phyloP scores from a whole-genome alignment of 805 yeast species.

The Saturnispora halmiae region DNA sequence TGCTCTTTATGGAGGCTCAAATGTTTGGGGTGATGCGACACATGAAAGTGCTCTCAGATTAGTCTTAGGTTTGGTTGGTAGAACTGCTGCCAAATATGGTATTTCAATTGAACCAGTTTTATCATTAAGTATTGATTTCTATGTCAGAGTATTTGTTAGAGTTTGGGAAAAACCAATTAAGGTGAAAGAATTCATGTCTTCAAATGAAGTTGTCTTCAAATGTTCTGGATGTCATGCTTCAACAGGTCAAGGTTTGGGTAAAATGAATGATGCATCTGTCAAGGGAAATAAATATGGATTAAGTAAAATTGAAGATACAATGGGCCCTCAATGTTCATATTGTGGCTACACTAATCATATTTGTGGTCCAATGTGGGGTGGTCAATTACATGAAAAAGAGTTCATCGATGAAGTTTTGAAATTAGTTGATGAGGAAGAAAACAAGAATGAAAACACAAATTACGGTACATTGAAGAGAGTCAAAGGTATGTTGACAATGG shows the following conservation, averaged over 20 bases:
- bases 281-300: constrained; percentile 42
- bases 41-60: constrained; percentile 91
- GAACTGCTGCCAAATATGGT: constrained; percentile 84
- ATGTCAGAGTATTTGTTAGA: constrained; percentile 75
- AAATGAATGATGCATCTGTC: constrained; percentile 31
- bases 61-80: constrained; percentile 65
- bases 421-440: constrained; percentile 31
- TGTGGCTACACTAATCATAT: constrained; percentile 67
- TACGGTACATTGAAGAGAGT: constrained; percentile 81
- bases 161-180: constrained; percentile 70
- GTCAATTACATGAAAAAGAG: constrained; percentile 57
- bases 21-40: constrained; percentile 74
- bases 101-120: constrained; percentile 80
- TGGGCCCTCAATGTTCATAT: constrained; percentile 52
- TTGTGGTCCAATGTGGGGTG: constrained; percentile 97
- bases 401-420: constrained; percentile 59
- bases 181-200: constrained; percentile 71
- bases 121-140: constrained; percentile 83
- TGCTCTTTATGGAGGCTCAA: constrained; percentile 89
- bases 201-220: constrained; percentile 67
- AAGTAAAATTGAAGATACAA: constrained; percentile 50
- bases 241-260: constrained; percentile 68
- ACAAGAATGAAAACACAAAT: constrained; percentile 34
- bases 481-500: constrained; percentile 87
- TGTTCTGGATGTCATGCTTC: constrained; percentile 84